A percentile compares a stretch with the other conserved stretches of the same genome.
Evolutionary conservation across 495 filamentous ascomycete genomes (phyloP).

Genomic region (Jackrogersella minutella): DNA sequence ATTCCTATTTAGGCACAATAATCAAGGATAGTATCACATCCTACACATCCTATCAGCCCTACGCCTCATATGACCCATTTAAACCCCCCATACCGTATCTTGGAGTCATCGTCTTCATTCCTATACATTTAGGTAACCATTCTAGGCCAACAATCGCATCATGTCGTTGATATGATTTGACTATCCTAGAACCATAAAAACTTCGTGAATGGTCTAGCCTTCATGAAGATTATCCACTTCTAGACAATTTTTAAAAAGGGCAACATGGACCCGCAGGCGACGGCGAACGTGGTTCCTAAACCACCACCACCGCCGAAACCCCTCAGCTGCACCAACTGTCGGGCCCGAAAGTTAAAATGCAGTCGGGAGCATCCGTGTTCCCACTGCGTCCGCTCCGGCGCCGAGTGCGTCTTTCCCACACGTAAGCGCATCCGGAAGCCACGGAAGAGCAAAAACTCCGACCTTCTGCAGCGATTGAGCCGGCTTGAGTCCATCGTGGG

Average conservation of each 20-base stretch:
- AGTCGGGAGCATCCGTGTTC: slow-evolving; percentile 70
- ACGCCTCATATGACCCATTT: no score
- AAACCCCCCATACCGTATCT: no score
- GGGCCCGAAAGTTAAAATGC: slow-evolving; percentile 79
- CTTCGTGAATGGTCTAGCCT: not conserved
- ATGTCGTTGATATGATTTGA: not conserved
- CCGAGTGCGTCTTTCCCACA: slow-evolving; percentile 77
- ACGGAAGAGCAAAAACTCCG: slow-evolving; percentile 50
- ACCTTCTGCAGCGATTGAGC: slow-evolving; percentile 71
- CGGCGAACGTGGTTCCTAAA: not conserved
- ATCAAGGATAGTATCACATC: no score
- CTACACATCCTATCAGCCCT: no score
- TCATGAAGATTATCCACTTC: no score
- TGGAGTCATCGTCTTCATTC: no score
- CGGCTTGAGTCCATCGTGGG: slow-evolving; percentile 78
- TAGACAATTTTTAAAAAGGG: no score
- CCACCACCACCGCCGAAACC: slow-evolving; percentile 46
- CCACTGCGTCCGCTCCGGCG: slow-evolving; percentile 72
- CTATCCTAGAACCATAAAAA: not conserved
- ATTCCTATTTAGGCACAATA: no score
- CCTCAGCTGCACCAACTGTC: slow-evolving; percentile 73
- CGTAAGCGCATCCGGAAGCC: slow-evolving; percentile 58
- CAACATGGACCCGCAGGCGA: slow-evolving; percentile 12
- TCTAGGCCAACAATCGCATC: no score
- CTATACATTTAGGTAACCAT: no score